phyloP scores from a whole-genome alignment of 768 basidiomycete species.

The Gloeostereum incarnatum region DNA sequence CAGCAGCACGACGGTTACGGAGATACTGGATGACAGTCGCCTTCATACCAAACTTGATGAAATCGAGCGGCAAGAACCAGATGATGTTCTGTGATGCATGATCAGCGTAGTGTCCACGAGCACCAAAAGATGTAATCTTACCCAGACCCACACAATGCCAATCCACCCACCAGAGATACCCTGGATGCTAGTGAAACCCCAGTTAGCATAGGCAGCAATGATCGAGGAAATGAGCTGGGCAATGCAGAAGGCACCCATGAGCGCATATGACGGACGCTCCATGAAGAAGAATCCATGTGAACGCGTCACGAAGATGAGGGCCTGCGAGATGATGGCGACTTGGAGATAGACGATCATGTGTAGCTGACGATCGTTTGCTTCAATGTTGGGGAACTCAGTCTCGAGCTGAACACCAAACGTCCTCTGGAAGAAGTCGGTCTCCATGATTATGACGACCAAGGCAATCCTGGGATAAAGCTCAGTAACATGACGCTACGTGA shows the following conservation, averaged over 20 bases:
- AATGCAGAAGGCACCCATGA: constrained; percentile 84
- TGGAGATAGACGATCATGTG: constrained; percentile 93
- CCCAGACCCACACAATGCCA: constrained; percentile 96
- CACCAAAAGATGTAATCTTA: constrained; percentile 26
- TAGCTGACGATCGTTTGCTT: constrained; percentile 60
- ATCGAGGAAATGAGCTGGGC: constrained; percentile 94
- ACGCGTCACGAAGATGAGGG: constrained; percentile 93
- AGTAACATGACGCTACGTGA: constrained; percentile 2
- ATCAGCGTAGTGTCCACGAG: constrained; percentile 9
- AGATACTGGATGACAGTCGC: constrained; percentile 81
- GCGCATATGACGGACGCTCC: constrained; percentile 86
- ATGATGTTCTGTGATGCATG: constrained; percentile 62
- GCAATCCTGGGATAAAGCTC: constrained; percentile 39
- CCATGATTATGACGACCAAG: constrained; percentile 75
- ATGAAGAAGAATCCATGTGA: constrained; percentile 95
- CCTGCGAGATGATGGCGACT: constrained; percentile 98
- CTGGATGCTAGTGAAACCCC: constrained; percentile 85
- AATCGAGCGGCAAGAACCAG: constrained; percentile 94
- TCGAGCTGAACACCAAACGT: constrained; percentile 68
- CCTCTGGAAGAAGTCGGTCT: constrained; percentile 84
- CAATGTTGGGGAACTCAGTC: constrained; percentile 21
- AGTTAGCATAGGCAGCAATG: constrained; percentile 89
- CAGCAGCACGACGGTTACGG: constrained; percentile 51
- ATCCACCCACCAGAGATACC: constrained; percentile 90
- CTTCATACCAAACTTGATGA: constrained; percentile 96